Percentiles rank a stretch among this genome's conserved stretches.
Evolutionary conservation across 1,284 basidiomycete genomes (phyloP).

Genomic region (Rhodofomes roseus): DNA sequence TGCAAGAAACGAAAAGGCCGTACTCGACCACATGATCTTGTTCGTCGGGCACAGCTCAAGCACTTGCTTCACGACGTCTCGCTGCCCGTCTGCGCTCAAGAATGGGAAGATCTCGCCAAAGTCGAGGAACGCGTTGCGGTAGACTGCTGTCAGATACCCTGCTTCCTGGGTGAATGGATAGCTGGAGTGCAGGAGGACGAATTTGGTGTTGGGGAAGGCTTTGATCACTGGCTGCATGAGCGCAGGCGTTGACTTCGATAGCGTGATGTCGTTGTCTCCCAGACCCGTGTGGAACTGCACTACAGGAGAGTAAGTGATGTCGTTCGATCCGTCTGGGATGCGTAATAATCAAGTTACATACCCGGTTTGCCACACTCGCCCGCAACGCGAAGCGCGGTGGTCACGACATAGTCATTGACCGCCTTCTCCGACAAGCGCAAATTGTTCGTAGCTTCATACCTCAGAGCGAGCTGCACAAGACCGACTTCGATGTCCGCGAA

Average conservation of each 20-base stretch:
- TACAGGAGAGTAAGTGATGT: conserved; percentile 22
- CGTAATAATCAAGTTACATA: conserved; percentile 21
- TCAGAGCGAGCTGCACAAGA: conserved; percentile 16
- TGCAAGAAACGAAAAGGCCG: conserved; percentile 4
- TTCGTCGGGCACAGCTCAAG: conserved; percentile 70
- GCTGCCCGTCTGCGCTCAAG: conserved; percentile 61
- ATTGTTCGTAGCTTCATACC: conserved; percentile 17
- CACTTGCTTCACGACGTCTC: conserved; percentile 52
- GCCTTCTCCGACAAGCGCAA: conserved; percentile 57
- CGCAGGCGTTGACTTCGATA: conserved; percentile 57
- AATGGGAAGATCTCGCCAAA: conserved; percentile 77
- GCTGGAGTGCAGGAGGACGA: conserved; percentile 69
- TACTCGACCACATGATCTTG: conserved; percentile 78
- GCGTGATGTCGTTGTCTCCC: conserved; percentile 68
- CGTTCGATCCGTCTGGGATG: not conserved
- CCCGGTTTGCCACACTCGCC: conserved; percentile 53
- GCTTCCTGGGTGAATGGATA: conserved; percentile 76
- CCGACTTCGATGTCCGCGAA: conserved; percentile 9
- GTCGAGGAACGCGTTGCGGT: conserved; percentile 71
- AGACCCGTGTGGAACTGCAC: conserved; percentile 82
- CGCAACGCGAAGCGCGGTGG: conserved; percentile 48
- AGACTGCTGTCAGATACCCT: conserved; percentile 67
- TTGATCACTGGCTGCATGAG: conserved; percentile 66
- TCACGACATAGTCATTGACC: conserved; percentile 67
- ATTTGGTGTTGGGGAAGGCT: conserved; percentile 50